Base-by-base conservation (phyloP, 2,329 filamentous ascomycete species). In the Alternaria brassicae region DNA sequence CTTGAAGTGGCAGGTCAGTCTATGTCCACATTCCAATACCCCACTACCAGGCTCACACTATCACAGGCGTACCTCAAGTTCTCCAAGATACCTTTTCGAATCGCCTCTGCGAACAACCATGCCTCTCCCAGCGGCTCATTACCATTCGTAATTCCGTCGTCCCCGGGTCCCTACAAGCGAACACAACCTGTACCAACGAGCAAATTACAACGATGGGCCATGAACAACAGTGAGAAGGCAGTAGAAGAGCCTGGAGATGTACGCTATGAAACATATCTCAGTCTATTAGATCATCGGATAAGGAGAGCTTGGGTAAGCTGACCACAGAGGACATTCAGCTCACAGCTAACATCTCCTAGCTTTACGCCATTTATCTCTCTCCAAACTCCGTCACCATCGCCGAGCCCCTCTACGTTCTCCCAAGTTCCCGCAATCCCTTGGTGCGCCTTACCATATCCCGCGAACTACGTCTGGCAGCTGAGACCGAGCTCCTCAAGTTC, bases 1-100 rank as follows among this genome's bases (percentile, higher is more conserved):
- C 81, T 83, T 98, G 72, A 97, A 94, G 82, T 98, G 93, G 93
- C 95, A 98, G 91, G 92, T 94, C 71, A 67, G 87, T 40, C 15
- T 15, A 17, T 50, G 27, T 23, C 48, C 44, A 17, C 9, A 45
- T 13, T 3, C 23, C 17, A 44, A 44, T 27, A 32, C 37, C 50
- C 49, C 52, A 34, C 40, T 30, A 49, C 52, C 47, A 25, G 57
- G 53, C 60, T 63, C 39, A 67, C 42, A 53, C 17, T 51, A 37
- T 59, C 53, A n/a, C 61, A 96, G 92, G 89, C 93, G 28, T 95
- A 92, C 77, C 84, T 99, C 62, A 91, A 87, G 70, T 91, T 97
- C 70, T 85, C 88, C 50, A 85, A 85, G 39, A 82, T 97, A 58
- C 79, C 87, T 4, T 90, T 93, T 76, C 82, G 82, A 53, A 81